Base-by-base conservation (phyloP, 148 eudicot species). In the Chenopodium formosanum region DNA sequence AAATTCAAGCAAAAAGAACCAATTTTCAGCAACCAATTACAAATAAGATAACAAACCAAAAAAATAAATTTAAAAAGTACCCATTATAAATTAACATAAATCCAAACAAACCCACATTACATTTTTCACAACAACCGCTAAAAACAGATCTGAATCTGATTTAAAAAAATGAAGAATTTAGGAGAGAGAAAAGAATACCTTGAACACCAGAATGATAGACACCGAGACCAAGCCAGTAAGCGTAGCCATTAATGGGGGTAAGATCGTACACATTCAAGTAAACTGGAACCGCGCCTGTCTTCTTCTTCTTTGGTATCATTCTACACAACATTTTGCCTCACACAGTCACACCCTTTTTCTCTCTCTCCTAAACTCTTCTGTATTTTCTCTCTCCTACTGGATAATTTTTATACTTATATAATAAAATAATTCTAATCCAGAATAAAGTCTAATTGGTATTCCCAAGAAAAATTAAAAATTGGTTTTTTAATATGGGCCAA, bases 151-250 rank as follows among this genome's bases (percentile, higher is more conserved):
- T 76, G 40, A 74, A 83, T 34, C 50, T 56, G 52, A 67, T 6
- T 50, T 9, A 16, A 13, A 71, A 13, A 71, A 76, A 68, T 34
- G 31, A 17, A 70, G 50, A 34, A 32, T 40, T 40, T 6, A 40
- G 50, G 20, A 32, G 47, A 58, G 23, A 64, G 52, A 65, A 32
- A 66, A 34, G 14, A 20, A 10, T 66, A 93, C 97, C 97, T 94
- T 94, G 95, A 63, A 94, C 90, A 69, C 97, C 97, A 79, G 97
- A 94, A 78, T 94, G 97, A 34, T 94, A 94, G 56, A 94, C 91
- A 34, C 97, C 97, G 78, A 94, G 97, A 73, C 97, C 97, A 76
- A 94, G 77, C 97, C 97, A 93, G 74, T 93, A 93, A 74, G 97
- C 94, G 70, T 93, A 93, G 48, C 94, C 97, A 84, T 94, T 94